Evolutionary conservation across 208 protist genomes (phyloP).

Genomic region (Lotmaria passim): DNA sequence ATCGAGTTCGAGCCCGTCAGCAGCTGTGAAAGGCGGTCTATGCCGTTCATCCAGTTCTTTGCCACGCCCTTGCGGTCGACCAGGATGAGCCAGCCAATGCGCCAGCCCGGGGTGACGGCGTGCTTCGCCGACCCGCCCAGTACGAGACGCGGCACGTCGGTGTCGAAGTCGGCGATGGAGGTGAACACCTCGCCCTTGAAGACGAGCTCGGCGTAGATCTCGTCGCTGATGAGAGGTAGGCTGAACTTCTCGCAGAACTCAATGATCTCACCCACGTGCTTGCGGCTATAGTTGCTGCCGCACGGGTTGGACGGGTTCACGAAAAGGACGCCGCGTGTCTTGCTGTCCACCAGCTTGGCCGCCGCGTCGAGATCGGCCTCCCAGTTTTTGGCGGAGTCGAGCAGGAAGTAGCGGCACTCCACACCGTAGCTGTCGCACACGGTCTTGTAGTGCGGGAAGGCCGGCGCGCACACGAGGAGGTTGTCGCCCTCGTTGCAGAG

Average conservation of each 20-base stretch:
- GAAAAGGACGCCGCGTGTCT: constrained; percentile 89
- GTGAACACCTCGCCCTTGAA: constrained; percentile 80
- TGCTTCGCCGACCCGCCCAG: constrained; percentile 93
- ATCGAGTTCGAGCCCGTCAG: constrained; percentile 91
- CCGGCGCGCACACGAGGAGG: constrained; percentile 89
- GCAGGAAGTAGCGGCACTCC: constrained; percentile 78
- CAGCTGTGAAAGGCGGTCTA: constrained; percentile 61
- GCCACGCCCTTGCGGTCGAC: constrained; percentile 65
- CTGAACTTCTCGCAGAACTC: constrained; percentile 81
- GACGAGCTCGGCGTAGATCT: constrained; percentile 95
- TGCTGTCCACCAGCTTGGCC: constrained; percentile 70
- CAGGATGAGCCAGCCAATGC: constrained; percentile 88
- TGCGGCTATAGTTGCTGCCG: too few species aligned
- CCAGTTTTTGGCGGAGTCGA: constrained; percentile 87
- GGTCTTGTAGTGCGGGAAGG: constrained; percentile 95
- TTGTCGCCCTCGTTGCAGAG: constrained; percentile 88
- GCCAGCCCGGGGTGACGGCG: constrained; percentile 93
- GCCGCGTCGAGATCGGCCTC: constrained; percentile 86
- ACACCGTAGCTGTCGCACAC: constrained; percentile 83
- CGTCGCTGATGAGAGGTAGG: constrained; percentile 93
- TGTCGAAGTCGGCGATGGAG: constrained; percentile 84
- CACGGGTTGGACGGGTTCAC: too few species aligned
- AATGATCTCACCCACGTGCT: constrained; percentile 89
- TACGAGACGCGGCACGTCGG: constrained; percentile 82
- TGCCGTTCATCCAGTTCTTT: constrained; percentile 41